phyloP scores from a whole-genome alignment of 306 rosid genomes.

The Lathyrus tuberosus region DNA sequence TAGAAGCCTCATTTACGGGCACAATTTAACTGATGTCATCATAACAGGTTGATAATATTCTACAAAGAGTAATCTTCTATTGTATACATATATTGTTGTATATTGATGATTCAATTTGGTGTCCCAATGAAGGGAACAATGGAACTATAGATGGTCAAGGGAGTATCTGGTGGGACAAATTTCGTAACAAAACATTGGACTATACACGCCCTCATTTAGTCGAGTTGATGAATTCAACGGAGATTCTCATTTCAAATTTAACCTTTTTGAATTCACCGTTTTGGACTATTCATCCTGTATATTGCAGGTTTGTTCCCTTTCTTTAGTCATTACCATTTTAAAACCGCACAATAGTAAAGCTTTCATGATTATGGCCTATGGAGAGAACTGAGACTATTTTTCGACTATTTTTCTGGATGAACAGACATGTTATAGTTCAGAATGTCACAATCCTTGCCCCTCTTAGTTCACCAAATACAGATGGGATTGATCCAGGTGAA shows the following conservation, averaged over 20 bases:
- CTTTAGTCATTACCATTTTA: constrained; percentile 42
- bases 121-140: constrained; percentile 61
- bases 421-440: constrained; percentile 69
- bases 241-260: constrained; percentile 63
- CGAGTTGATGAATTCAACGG: constrained; percentile 72
- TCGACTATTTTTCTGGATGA: constrained; percentile 55
- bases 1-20: constrained; percentile 72
- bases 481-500: constrained; percentile 76
- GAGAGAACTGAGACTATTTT: constrained; percentile 55
- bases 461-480: constrained; percentile 67
- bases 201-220: constrained; percentile 79
- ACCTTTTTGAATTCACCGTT: constrained; percentile 74
- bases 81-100: constrained; percentile 13
- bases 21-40: constrained; percentile 71
- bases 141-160: constrained; percentile 83
- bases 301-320: constrained; percentile 74
- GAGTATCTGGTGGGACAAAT: constrained; percentile 72
- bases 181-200: constrained; percentile 59
- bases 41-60: constrained; percentile 61
- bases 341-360: constrained; percentile 48
- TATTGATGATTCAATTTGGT: constrained; percentile 38
- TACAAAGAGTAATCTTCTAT: constrained; percentile 8
- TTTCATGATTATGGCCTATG: constrained; percentile 43
- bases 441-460: constrained; percentile 73
- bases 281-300: constrained; percentile 81